Conservation (phyloP, 192 early-diverging fungal species). For the Phlyctochytrium planicorne region DNA sequence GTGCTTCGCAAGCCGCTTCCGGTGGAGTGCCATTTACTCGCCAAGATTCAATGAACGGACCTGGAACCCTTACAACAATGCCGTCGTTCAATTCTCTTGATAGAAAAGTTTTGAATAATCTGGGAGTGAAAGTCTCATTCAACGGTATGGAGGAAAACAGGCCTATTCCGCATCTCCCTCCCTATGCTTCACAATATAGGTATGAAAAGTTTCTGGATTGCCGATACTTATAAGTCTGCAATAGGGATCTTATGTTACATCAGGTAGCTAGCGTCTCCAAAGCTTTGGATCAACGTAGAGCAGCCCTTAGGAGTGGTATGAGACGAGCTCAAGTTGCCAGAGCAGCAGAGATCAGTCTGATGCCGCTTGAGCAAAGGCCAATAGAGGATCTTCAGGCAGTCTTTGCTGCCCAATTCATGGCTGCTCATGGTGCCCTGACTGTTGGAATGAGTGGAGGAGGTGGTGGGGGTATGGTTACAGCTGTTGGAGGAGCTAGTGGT, state of each 20-base stretch:
- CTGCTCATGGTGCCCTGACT: too few relatives aligned
- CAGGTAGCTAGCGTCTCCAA: constrained; percentile 15
- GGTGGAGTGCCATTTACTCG: neutral
- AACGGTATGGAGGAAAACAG: constrained; percentile 13
- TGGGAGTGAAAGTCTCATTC: neutral
- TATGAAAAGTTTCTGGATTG: constrained; percentile 6
- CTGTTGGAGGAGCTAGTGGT: too few relatives aligned
- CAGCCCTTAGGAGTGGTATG: neutral
- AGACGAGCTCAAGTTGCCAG: constrained; percentile 1
- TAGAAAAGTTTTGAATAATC: neutral
- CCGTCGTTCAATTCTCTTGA: neutral
- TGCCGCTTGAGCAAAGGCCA: constrained; percentile 19
- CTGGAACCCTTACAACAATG: neutral
- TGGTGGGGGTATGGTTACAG: too few relatives aligned
- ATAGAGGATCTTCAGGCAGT: too few relatives aligned
- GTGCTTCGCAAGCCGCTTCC: neutral
- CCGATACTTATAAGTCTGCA: neutral
- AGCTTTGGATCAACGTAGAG: neutral
- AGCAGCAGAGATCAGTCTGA: constrained; percentile 1
- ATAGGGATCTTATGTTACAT: constrained; percentile 36
- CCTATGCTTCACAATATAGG: constrained; percentile 49
- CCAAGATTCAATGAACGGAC: neutral
- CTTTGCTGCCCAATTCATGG: too few relatives aligned
- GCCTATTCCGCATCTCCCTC: constrained; percentile 52
- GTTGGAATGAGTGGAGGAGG: too few relatives aligned